Percentiles rank a stretch among this genome's conserved stretches.
These are phyloP conservation scores for Ensete ventricosum DNA, from an alignment of 176 grass and related monocot genomes.

Conservation along the genomic window DNA sequence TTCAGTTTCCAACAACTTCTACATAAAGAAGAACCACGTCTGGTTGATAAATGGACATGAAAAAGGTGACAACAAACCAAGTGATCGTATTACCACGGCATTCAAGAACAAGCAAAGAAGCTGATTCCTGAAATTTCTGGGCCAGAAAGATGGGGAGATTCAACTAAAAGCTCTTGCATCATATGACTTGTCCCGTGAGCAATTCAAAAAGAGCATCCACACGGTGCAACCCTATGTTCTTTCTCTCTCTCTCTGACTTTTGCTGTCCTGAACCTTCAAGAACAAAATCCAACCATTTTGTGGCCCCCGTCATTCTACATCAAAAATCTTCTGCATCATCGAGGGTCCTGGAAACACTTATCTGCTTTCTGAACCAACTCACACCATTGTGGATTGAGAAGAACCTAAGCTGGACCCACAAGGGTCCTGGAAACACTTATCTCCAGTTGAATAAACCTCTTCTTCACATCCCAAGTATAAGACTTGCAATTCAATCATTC, in stretches of 20 bases:
- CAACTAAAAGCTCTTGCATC: not conserved
- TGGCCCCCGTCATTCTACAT: not conserved
- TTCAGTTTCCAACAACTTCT: not conserved
- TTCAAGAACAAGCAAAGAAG: not conserved
- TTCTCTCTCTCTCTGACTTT: not conserved
- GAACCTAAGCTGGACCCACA: no score
- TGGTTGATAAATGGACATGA: not conserved
- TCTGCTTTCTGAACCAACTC: not conserved
- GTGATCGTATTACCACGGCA: not conserved
- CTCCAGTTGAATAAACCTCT: no score
- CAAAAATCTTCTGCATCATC: not conserved
- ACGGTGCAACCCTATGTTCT: not conserved
- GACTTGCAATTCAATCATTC: not conserved
- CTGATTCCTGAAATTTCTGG: not conserved
- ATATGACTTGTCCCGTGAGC: not conserved
- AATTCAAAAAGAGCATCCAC: not conserved
- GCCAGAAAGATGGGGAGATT: not conserved
- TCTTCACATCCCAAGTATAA: not conserved
- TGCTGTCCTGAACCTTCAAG: not conserved
- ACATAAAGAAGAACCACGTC: not conserved
- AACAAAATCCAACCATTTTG: not conserved
- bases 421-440: no score
- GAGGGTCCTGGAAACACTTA: not conserved
- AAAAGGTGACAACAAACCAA: not conserved
- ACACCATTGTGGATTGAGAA: no score